phyloP scores from a whole-genome alignment of 2,329 filamentous ascomycete genomes.

The Fusarium decemcellulare region DNA sequence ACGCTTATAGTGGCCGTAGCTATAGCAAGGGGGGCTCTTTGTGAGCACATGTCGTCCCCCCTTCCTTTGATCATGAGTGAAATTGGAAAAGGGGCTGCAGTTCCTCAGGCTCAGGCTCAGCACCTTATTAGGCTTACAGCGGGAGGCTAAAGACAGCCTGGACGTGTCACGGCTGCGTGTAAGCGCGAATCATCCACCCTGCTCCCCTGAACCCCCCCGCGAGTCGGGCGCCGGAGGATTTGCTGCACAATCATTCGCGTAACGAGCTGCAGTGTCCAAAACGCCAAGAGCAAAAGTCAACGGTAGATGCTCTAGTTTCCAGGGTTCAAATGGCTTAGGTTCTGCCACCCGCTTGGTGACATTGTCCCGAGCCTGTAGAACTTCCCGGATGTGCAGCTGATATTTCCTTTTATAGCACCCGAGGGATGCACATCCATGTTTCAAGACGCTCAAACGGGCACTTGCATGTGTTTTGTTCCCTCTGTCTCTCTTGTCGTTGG shows the following conservation, averaged over 20 bases:
- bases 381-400: slow-evolving; percentile 22
- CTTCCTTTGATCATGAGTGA: slow-evolving; percentile 2
- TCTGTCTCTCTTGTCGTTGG: slow-evolving; percentile 2
- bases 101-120: neutral
- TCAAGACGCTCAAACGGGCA: slow-evolving; percentile 9
- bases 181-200: slow-evolving; percentile 22
- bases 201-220: no score
- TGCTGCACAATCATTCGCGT: neutral
- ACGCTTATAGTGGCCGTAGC: neutral
- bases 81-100: slow-evolving; percentile 29
- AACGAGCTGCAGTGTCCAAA: slow-evolving; percentile 9
- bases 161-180: slow-evolving; percentile 22
- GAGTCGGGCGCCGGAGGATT: neutral
- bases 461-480: neutral
- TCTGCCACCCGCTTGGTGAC: neutral
- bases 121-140: neutral
- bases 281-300: slow-evolving; percentile 23
- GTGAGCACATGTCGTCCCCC: neutral
- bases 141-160: neutral
- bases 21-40: neutral
- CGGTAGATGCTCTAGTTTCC: slow-evolving; percentile 12
- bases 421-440: slow-evolving; percentile 34
- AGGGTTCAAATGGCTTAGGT: slow-evolving; percentile 26
- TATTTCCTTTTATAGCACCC: slow-evolving; percentile 6
- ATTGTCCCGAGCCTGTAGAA: neutral